These are phyloP conservation scores for Yamadazyma oceani DNA, from an alignment of 1,139 yeast genomes.

Conservation along the genomic window DNA sequence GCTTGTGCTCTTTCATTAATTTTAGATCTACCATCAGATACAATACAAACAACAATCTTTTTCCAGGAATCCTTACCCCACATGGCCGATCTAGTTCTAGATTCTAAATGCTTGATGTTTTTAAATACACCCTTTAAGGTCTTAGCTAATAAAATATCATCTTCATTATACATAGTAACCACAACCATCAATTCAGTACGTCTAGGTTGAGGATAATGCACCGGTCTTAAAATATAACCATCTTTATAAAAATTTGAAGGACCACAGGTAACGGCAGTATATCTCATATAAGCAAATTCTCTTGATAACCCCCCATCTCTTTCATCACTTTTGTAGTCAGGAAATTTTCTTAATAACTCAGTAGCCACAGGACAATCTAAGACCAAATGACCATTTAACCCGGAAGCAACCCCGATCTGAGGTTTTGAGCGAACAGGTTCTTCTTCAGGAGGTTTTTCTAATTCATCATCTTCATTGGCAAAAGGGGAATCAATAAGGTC, in stretches of 20 bases:
- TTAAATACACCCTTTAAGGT: slow-evolving; percentile 50
- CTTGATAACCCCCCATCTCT: slow-evolving; percentile 45
- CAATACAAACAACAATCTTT: slow-evolving; percentile 48
- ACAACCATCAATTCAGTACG: slow-evolving; percentile 50
- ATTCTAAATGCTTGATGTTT: slow-evolving; percentile 48
- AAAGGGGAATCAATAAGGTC: slow-evolving; percentile 26
- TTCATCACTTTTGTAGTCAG: slow-evolving; percentile 34
- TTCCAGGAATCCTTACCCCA: slow-evolving; percentile 56
- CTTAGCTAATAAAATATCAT: slow-evolving; percentile 45
- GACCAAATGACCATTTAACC: slow-evolving; percentile 49
- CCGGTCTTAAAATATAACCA: slow-evolving; percentile 46
- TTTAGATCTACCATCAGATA: slow-evolving; percentile 49
- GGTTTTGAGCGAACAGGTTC: slow-evolving; percentile 39
- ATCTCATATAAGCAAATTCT: slow-evolving; percentile 51
- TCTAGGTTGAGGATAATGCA: slow-evolving; percentile 46
- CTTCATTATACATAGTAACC: slow-evolving; percentile 51
- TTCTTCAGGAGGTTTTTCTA: slow-evolving; percentile 34
- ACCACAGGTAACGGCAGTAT: slow-evolving; percentile 52
- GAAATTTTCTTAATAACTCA: slow-evolving; percentile 44
- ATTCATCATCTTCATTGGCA: slow-evolving; percentile 30
- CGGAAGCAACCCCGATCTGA: slow-evolving; percentile 39
- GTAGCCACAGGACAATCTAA: slow-evolving; percentile 53
- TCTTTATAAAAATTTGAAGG: slow-evolving; percentile 48
- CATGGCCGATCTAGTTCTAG: slow-evolving; percentile 39
- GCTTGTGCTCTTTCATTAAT: slow-evolving; percentile 51